Percentiles rank a stretch among this genome's conserved stretches.
Conservation (phyloP, 139 green algal genomes). For the Desmodesmus armatus region DNA sequence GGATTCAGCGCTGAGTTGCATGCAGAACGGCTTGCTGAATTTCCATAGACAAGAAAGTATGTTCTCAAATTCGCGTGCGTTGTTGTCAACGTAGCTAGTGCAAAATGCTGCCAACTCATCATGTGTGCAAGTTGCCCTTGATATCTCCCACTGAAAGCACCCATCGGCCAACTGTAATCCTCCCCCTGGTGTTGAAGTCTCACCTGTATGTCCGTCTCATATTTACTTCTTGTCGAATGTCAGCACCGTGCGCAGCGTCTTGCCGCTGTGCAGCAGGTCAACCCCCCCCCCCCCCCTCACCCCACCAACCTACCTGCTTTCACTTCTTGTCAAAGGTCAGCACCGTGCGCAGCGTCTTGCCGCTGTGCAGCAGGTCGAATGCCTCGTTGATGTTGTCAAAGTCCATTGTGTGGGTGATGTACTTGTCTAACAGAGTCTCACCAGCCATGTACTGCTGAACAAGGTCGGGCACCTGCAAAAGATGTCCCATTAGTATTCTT, state of each 20-base stretch:
- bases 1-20: too few relatives aligned
- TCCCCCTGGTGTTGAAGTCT: neutral
- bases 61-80: too few relatives aligned
- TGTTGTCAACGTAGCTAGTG: too few relatives aligned
- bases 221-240: constrained; percentile 54
- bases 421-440: constrained; percentile 90
- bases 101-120: neutral
- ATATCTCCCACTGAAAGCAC: too few relatives aligned
- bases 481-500: too few relatives aligned
- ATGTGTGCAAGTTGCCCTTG: neutral
- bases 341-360: constrained; percentile 91
- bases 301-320: too few relatives aligned
- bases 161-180: neutral
- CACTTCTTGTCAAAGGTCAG: constrained; percentile 68
- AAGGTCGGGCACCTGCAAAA: constrained; percentile 86
- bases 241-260: constrained; percentile 92
- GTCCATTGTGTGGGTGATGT: constrained; percentile 92
- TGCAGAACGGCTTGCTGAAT: too few relatives aligned
- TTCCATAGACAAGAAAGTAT: too few relatives aligned
- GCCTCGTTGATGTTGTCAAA: constrained; percentile 94
- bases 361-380: constrained; percentile 94
- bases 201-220: too few relatives aligned
- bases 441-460: constrained; percentile 89
- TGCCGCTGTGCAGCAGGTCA: constrained; percentile 91
- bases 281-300: constrained; percentile 76